Base-by-base conservation (phyloP, 768 basidiomycete species). In the Boletus fagicola region DNA sequence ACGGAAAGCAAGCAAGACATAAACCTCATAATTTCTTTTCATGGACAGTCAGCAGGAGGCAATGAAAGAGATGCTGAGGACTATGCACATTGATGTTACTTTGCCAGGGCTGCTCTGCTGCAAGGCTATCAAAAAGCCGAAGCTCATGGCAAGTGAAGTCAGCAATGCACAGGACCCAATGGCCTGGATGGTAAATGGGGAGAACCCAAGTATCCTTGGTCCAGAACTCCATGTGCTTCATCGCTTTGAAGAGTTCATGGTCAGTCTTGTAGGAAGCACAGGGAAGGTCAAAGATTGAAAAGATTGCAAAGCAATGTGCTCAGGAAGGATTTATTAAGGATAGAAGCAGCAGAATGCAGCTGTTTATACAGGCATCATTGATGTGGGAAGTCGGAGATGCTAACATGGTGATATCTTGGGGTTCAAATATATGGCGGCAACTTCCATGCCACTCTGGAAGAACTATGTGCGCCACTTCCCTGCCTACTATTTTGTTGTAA, bases 131-230 rank as follows among this genome's bases (percentile, higher is more conserved):
- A 4, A 35, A 35, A 15, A 35, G 35, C 35, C 35, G 12, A 15
- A 54, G 53, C 28, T 54, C 46, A 11, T 10, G 5, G 15, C 9
- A 11, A 11, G 22, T 12, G 30, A 48, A 7, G 22, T 54, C n/a
- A 38, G 46, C 46, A 2, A 54, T 8, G 16, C 54, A 49, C 20
- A 55, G 5, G 4, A 55, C 48, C 54, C 54, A 54, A 16, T 48
- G 46, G 1, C 26, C 36, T 20, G 53, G 53, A 1, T 15, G 28
- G 20, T 31, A 26, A 35, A 35, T 12, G 10, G 35, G 35, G 7
- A 35, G 35, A 15, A 35, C 13, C 35, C 35, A 35, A 7, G 13
- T 15, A 15, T 35, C 35, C 35, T 35, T 35, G 11, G 11, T 35
- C 35, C 12, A 35, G 13, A 35, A 35, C n/a, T 40, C 18, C 6